Evolutionary conservation across 257 asterid genomes (phyloP).

Genomic region (Primulina eburnea): DNA sequence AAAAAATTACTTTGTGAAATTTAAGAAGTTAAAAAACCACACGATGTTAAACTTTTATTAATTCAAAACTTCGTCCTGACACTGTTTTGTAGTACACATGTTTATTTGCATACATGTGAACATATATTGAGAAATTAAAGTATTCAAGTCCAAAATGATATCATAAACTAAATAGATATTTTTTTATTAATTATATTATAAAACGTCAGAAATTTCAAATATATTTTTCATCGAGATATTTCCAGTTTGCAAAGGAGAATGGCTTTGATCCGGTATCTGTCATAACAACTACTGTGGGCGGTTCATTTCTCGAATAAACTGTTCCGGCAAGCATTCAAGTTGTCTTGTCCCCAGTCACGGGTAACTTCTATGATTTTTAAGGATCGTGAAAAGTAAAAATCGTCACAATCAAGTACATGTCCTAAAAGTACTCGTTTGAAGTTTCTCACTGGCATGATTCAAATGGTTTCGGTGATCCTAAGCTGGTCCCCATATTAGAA

Average conservation of each 20-base stretch:
- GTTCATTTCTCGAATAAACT: no score
- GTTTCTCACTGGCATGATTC: not conserved
- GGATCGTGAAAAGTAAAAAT: not conserved
- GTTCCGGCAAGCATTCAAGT: slow-evolving; percentile 48
- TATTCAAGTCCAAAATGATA: no score
- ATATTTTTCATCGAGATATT: no score
- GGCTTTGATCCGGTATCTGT: slow-evolving; percentile 33
- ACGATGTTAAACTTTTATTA: no score
- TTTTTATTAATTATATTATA: no score
- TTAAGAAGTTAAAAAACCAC: not conserved
- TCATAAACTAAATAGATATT: no score
- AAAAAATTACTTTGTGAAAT: not conserved
- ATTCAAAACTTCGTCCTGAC: no score
- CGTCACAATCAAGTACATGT: not conserved
- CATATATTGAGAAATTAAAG: no score
- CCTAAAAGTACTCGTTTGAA: not conserved
- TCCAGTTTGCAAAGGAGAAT: slow-evolving; percentile 54
- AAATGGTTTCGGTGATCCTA: slow-evolving; percentile 46
- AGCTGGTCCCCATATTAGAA: slow-evolving; percentile 42
- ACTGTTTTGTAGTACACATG: no score
- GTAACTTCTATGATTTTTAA: slow-evolving; percentile 26
- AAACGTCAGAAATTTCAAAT: no score
- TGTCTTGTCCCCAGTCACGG: slow-evolving; percentile 74
- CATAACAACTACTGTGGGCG: no score
- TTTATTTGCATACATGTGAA: no score